A percentile compares a stretch with the other conserved stretches of the same genome.
Evolutionary conservation across 495 filamentous ascomycete species (phyloP).

Genomic region (Penicillium paxilli): DNA sequence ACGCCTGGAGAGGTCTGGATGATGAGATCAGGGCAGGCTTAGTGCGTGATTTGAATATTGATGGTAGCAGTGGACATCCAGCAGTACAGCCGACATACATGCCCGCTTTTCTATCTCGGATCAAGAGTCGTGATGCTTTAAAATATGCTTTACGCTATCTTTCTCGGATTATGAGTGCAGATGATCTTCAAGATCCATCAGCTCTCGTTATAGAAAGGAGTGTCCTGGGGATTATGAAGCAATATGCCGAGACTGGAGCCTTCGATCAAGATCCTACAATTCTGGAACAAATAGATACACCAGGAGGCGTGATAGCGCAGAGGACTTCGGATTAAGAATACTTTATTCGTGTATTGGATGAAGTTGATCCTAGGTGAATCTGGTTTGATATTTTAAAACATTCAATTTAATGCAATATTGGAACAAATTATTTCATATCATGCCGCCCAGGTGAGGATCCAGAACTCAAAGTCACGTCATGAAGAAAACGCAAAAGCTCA

Average conservation of each 20-base stretch:
- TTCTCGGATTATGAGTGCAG: constrained; percentile 13
- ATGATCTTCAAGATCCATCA: constrained; percentile 2
- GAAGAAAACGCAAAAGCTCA: not conserved
- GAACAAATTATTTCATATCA: too few species aligned
- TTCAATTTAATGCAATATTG: too few species aligned
- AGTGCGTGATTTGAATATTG: constrained; percentile 27
- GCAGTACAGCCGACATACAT: constrained; percentile 39
- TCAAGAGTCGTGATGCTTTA: constrained; percentile 1
- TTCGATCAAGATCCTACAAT: constrained; percentile 17
- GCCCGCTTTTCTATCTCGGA: constrained; percentile 26
- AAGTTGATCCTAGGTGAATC: too few species aligned
- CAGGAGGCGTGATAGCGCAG: constrained; percentile 10
- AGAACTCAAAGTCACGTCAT: not conserved
- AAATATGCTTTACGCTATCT: constrained; percentile 8
- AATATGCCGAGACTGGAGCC: constrained; percentile 13
- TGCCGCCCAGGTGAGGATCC: too few species aligned
- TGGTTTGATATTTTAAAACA: too few species aligned
- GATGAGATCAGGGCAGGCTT: constrained; percentile 14
- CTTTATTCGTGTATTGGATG: too few species aligned
- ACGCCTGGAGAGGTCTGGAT: constrained; percentile 25
- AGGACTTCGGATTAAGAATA: not conserved
- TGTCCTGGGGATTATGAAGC: constrained; percentile 14
- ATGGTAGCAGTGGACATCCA: constrained; percentile 25
- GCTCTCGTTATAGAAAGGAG: constrained; percentile 19
- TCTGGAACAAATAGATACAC: constrained; percentile 17